Evolutionary conservation across 768 basidiomycete species (phyloP), one percentile per base, ranked within the genome.

Genomic region (Pholiota molesta): DNA sequence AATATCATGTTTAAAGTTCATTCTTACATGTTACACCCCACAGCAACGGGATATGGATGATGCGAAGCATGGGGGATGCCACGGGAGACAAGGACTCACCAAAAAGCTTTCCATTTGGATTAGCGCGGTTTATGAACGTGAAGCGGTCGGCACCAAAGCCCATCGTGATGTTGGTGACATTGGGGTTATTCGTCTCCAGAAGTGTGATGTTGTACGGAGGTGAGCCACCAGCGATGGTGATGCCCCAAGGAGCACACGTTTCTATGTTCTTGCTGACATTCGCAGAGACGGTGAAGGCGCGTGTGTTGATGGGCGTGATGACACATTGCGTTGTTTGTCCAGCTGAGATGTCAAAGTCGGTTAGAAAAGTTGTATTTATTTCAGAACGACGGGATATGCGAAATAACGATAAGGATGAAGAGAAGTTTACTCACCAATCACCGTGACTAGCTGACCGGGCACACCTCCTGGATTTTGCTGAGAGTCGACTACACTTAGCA

Each of bases 401-500:
- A 35, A 9, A 16, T 44, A 44, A 19, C 51, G n/a, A 28, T 13
- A 52, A 28, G 13, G 14, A 45, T 28, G 13, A 19, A 42, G 21
- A 57, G 3, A 58, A 40, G 11, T 64, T n/a, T 29, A 80, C 80
- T 55, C 62, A 57, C 67, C 64, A 29, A 81, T 72, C 6, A 74
- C 76, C 55, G 71, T 79, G 40, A 78, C 33, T 5, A 62, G 47
- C 16, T 33, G 37, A 2, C 74, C 66, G 7, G 74, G 66, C 35
- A 79, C 69, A 8, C 81, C 83, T 0, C 79, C 80, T 0, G 77
- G 74, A 33, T 69, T 76, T 1, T 78, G 78, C 11, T 70, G 64
- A 5, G 81, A 71, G 64, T 85, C 81, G 14, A 80, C 70, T 19
- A 83, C 74, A 26, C 71, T 75, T 17, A 85, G 68, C 39, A 84